Evolutionary conservation across 2,329 filamentous ascomycete genomes (phyloP).

Genomic region (Aspergillus sp.): DNA sequence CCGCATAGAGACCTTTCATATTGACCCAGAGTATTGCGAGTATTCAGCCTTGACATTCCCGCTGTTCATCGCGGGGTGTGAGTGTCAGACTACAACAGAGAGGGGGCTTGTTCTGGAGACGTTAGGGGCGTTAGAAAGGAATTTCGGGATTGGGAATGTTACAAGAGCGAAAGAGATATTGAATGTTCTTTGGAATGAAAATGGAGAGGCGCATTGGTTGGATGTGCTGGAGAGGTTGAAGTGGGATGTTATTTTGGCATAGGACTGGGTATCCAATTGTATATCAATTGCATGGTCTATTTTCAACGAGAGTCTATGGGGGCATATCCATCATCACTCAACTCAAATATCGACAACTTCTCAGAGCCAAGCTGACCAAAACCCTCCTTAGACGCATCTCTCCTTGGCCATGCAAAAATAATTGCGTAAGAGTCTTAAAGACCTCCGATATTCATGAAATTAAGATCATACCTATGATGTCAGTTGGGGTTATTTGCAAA

Average conservation of each 20-base stretch:
- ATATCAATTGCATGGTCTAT: too few relatives aligned
- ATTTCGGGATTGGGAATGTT: constrained; percentile 33
- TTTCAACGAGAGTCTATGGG: too few relatives aligned
- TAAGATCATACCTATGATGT: background rate
- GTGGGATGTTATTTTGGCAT: constrained; percentile 30
- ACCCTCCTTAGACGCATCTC: too few relatives aligned
- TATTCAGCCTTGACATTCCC: constrained; percentile 34
- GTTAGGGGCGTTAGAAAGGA: constrained; percentile 22
- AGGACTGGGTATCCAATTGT: background rate
- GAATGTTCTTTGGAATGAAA: constrained; percentile 17
- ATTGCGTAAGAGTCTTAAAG: too few relatives aligned
- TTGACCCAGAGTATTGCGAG: constrained; percentile 26
- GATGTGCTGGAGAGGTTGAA: constrained; percentile 25
- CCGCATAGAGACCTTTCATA: constrained; percentile 18
- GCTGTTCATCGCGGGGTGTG: constrained; percentile 31
- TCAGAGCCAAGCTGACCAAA: too few relatives aligned
- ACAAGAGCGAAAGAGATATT: constrained; percentile 26
- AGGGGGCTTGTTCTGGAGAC: constrained; percentile 20
- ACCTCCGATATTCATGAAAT: too few relatives aligned
- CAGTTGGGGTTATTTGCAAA: too few relatives aligned
- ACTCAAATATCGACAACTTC: too few relatives aligned
- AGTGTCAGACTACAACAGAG: constrained; percentile 17
- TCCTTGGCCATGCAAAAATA: too few relatives aligned
- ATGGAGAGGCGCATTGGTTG: constrained; percentile 21
- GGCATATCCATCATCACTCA: too few relatives aligned